Evolutionary conservation across 345 rosid species (phyloP).

Genomic region (Rhodamnia rubescens): DNA sequence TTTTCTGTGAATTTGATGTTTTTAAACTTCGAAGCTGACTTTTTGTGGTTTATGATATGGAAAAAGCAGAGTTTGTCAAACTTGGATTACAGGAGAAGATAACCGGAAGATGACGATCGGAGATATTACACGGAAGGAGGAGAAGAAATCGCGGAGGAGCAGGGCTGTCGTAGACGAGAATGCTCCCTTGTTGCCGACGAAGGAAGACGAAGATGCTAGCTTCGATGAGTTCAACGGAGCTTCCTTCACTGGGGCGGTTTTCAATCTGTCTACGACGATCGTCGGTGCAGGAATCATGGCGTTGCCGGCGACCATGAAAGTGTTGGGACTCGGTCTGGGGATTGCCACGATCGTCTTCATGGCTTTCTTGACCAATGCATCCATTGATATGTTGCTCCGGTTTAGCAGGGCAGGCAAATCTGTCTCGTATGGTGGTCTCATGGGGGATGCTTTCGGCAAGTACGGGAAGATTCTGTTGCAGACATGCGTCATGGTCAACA

Average conservation of each 20-base stretch:
- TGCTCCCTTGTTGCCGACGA: slow-evolving; percentile 46
- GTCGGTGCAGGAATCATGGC: slow-evolving; percentile 99
- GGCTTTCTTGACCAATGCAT: slow-evolving; percentile 77
- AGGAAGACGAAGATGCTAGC: slow-evolving; percentile 26
- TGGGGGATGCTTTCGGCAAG: slow-evolving; percentile 87
- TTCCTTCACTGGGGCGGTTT: slow-evolving; percentile 81
- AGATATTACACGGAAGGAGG: slow-evolving; percentile 30
- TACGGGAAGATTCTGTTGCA: slow-evolving; percentile 55
- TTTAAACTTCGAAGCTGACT: neutral
- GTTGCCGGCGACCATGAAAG: slow-evolving; percentile 89
- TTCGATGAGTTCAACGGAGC: slow-evolving; percentile 77
- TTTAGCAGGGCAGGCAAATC: slow-evolving; percentile 60
- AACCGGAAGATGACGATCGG: slow-evolving; percentile 37
- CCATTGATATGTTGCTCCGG: slow-evolving; percentile 72
- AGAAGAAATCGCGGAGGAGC: slow-evolving; percentile 29
- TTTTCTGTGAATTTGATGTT: neutral
- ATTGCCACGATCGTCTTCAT: slow-evolving; percentile 51
- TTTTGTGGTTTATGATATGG: neutral
- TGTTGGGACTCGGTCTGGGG: slow-evolving; percentile 67
- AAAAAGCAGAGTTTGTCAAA: neutral
- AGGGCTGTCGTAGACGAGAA: slow-evolving; percentile 29
- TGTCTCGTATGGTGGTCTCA: slow-evolving; percentile 65
- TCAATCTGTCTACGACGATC: slow-evolving; percentile 75
- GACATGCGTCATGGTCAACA: slow-evolving; percentile 57
- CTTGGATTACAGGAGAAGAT: neutral